phyloP scores from a whole-genome alignment of 2,329 filamentous ascomycete species.

The Claviceps digitariae region DNA sequence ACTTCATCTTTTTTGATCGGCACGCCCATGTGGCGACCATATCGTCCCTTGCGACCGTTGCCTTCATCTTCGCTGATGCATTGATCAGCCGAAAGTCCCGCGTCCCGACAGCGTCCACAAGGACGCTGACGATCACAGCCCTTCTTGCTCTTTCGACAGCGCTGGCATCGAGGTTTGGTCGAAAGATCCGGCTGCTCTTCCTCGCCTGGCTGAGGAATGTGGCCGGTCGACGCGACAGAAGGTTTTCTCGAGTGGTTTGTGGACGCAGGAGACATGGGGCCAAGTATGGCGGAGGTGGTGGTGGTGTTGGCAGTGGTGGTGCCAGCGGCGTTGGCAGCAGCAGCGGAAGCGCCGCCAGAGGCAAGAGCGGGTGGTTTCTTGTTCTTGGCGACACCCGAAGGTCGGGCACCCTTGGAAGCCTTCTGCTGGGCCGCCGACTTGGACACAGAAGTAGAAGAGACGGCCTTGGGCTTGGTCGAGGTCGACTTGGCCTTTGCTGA shows the following conservation, averaged over 20 bases:
- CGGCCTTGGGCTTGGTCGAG: constrained; percentile 26
- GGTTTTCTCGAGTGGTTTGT: constrained; percentile 63
- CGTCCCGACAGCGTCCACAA: constrained; percentile 90
- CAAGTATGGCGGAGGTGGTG: constrained; percentile 22
- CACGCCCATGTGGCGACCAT: constrained; percentile 60
- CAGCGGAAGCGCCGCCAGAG: constrained; percentile 6
- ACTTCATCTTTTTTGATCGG: constrained; percentile 46
- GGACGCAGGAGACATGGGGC: constrained; percentile 47
- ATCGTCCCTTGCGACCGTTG: constrained; percentile 91
- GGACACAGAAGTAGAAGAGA: constrained; percentile 14
- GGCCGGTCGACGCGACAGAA: constrained; percentile 48
- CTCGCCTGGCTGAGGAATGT: constrained; percentile 44
- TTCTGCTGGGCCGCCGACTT: constrained; percentile 24
- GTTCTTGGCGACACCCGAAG: constrained; percentile 25
- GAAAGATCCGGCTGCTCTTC: constrained; percentile 89
- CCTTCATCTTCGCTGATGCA: constrained; percentile 97
- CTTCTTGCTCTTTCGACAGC: constrained; percentile 99
- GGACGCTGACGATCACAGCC: constrained; percentile 94
- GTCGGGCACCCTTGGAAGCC: constrained; percentile 29
- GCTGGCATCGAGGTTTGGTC: constrained; percentile 91
- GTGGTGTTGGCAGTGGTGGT: neutral
- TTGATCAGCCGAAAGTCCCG: constrained; percentile 81
- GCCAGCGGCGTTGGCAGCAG: constrained; percentile 6
- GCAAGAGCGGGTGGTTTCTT: constrained; percentile 33
- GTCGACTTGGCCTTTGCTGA: constrained; percentile 22